phyloP scores from a whole-genome alignment of 2,329 filamentous ascomycete species.

The Paradendryphiella salina region DNA sequence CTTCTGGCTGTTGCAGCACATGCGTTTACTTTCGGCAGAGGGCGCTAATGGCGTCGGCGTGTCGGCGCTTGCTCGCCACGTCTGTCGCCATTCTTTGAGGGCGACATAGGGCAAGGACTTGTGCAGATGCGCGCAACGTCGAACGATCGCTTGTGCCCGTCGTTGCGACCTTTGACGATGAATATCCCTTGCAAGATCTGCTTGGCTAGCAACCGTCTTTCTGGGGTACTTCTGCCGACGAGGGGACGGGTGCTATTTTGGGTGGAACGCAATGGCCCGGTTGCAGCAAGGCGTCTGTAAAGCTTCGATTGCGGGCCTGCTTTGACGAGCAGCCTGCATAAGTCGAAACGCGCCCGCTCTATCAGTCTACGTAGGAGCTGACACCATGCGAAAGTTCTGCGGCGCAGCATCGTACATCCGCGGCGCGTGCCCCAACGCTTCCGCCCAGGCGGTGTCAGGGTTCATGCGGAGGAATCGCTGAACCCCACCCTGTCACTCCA shows the following conservation, averaged over 20 bases:
- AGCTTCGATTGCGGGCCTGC: constrained; percentile 11
- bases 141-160: constrained; percentile 31
- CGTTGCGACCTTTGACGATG: constrained; percentile 14
- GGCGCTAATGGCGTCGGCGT: constrained; percentile 20
- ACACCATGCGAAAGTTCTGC: constrained; percentile 16
- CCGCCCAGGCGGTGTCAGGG: constrained; percentile 4
- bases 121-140: constrained; percentile 37
- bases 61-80: constrained; percentile 9
- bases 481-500: not conserved
- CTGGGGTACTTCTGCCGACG: constrained; percentile 32
- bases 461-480: constrained; percentile 5
- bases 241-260: constrained; percentile 39
- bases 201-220: constrained; percentile 34
- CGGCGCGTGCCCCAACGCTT: constrained; percentile 6
- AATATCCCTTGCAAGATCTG: constrained; percentile 20
- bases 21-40: constrained; percentile 5
- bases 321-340: constrained; percentile 20
- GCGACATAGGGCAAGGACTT: constrained; percentile 35
- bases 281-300: constrained; percentile 20
- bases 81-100: constrained; percentile 29
- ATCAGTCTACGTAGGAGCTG: constrained; percentile 17
- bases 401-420: constrained; percentile 10
- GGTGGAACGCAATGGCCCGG: constrained; percentile 21
- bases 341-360: constrained; percentile 27
- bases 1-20: constrained; percentile 1